Conservation (phyloP, 495 filamentous ascomycete species). For the Lophiostoma macrostomum region DNA sequence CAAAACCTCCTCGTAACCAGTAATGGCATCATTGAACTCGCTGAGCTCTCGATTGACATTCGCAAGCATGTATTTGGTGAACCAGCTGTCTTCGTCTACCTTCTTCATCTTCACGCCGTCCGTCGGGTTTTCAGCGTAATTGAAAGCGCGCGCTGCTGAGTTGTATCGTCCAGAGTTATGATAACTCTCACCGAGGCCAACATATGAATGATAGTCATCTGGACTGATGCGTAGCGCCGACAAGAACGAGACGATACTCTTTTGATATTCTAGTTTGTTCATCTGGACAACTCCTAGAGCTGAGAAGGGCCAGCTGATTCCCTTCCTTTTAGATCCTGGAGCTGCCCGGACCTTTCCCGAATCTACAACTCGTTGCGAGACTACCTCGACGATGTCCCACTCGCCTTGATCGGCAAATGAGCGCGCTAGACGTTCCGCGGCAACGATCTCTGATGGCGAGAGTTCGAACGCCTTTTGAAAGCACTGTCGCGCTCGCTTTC, state of each 20-base stretch:
- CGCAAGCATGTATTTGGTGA: slow-evolving; percentile 93
- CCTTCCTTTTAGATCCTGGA: slow-evolving; percentile 88
- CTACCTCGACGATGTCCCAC: slow-evolving; percentile 93
- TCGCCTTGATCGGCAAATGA: slow-evolving; percentile 85
- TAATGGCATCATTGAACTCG: slow-evolving; percentile 77
- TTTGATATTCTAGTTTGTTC: slow-evolving; percentile 85
- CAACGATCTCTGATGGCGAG: slow-evolving; percentile 79
- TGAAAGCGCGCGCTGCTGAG: slow-evolving; percentile 86
- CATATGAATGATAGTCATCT: slow-evolving; percentile 88
- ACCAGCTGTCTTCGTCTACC: slow-evolving; percentile 67
- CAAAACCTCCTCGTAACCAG: slow-evolving; percentile 70
- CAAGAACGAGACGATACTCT: slow-evolving; percentile 88
- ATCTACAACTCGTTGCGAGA: slow-evolving; percentile 87
- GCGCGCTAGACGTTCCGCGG: slow-evolving; percentile 80
- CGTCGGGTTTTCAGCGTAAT: slow-evolving; percentile 71
- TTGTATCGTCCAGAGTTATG: slow-evolving; percentile 90
- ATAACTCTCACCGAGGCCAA: slow-evolving; percentile 93
- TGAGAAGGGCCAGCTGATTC: slow-evolving; percentile 94
- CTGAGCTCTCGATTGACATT: slow-evolving; percentile 91
- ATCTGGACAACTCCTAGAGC: slow-evolving; percentile 94
- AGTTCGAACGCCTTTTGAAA: slow-evolving; percentile 97
- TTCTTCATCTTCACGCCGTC: slow-evolving; percentile 48
- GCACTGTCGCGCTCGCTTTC: slow-evolving; percentile 76
- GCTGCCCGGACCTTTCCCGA: slow-evolving; percentile 85
- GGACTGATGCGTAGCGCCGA: slow-evolving; percentile 80